Percentiles rank a stretch among this genome's conserved stretches.
These are phyloP conservation scores for Zoysia pacifica DNA, from an alignment of 176 grass and related monocot genomes.

Conservation along the genomic window DNA sequence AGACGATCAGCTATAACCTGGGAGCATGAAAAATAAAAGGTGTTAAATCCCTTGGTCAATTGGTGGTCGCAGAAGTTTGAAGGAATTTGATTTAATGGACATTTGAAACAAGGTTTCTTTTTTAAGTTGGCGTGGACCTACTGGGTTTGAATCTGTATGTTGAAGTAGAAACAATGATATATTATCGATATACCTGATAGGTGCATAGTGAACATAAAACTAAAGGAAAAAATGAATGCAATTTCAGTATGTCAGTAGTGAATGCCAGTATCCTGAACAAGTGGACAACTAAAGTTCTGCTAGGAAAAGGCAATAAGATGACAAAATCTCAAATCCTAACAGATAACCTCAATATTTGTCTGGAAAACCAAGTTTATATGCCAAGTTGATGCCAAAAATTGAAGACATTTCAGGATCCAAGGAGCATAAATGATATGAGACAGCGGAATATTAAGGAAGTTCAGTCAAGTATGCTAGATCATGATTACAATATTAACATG, in stretches of 20 bases:
- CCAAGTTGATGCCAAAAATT: conserved; percentile 10
- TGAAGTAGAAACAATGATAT: neutral
- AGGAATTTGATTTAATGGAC: no score
- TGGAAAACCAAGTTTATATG: neutral
- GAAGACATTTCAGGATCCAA: neutral
- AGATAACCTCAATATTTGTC: neutral
- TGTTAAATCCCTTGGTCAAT: no score
- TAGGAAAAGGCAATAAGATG: no score
- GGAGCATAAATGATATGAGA: neutral
- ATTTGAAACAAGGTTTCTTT: no score
- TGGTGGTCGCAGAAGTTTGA: no score
- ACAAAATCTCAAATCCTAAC: neutral
- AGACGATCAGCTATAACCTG: conserved; percentile 66
- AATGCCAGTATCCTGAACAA: conserved; percentile 11
- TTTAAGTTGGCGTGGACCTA: no score
- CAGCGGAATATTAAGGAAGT: neutral
- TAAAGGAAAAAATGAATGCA: neutral
- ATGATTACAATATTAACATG: conserved; percentile 8
- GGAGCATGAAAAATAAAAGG: no score
- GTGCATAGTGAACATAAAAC: neutral
- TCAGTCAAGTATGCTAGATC: neutral
- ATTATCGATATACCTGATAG: neutral
- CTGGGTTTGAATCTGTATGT: no score
- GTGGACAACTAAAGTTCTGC: neutral
- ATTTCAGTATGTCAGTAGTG: neutral